A percentile compares a stretch with the other conserved stretches of the same genome.
These are phyloP conservation scores for Euryodendron excelsum DNA, from an alignment of 148 eudicot genomes.

Conservation along the genomic window DNA sequence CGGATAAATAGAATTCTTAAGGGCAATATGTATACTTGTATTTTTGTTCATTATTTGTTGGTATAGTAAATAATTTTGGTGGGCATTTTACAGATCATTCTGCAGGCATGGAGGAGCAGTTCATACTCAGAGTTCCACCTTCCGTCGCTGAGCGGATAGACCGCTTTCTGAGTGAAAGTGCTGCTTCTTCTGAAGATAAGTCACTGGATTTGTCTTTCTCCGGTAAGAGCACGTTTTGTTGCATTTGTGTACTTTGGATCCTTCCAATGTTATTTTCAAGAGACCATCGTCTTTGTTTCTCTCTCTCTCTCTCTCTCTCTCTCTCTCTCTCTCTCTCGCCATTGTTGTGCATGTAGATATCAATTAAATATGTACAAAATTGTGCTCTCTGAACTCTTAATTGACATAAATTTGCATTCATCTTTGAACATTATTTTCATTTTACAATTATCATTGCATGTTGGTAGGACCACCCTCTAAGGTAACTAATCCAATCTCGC, in stretches of 20 bases:
- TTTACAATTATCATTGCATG: neutral
- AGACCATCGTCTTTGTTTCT: neutral
- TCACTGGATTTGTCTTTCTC: conserved; percentile 75
- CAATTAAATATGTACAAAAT: neutral
- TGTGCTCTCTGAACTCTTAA: neutral
- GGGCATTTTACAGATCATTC: neutral
- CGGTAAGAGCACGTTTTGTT: conserved; percentile 31
- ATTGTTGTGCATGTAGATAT: neutral
- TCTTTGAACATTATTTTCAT: neutral
- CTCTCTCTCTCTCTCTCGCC: too few relatives aligned
- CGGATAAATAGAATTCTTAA: too few relatives aligned
- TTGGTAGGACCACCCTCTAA: neutral
- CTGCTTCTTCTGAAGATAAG: conserved; percentile 62
- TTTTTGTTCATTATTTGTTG: neutral
- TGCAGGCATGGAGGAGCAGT: conserved; percentile 82
- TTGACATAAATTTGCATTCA: neutral
- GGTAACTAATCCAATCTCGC: neutral
- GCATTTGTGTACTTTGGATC: neutral
- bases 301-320: too few relatives aligned
- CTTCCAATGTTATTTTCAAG: neutral
- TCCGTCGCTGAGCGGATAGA: conserved; percentile 83
- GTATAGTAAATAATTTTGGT: too few relatives aligned
- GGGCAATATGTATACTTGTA: neutral
- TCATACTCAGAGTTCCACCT: conserved; percentile 85
- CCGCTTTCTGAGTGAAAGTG: conserved; percentile 61